These are phyloP conservation scores for Thielaviopsis musarum DNA, from an alignment of 2,329 filamentous ascomycete genomes.

Conservation along the genomic window DNA sequence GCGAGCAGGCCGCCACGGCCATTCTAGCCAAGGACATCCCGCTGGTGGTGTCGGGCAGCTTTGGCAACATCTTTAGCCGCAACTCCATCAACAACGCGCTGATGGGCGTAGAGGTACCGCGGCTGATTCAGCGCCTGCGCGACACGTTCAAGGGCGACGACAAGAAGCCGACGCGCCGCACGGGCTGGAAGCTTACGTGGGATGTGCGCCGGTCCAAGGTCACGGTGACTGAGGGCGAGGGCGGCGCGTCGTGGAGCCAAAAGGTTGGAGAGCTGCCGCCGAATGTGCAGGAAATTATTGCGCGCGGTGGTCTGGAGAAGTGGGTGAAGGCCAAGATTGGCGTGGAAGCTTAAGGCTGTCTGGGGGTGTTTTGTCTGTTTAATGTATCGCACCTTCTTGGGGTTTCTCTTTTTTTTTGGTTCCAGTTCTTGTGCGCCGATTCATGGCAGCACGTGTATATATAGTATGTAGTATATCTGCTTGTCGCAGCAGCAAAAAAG, in stretches of 20 bases:
- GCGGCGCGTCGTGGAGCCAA: slow-evolving; percentile 54
- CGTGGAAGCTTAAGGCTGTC: not conserved
- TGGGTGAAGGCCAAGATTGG: slow-evolving; percentile 62
- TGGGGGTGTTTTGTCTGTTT: not conserved
- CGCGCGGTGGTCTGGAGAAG: slow-evolving; percentile 58
- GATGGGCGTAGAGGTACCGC: slow-evolving; percentile 53
- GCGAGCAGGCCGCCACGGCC: slow-evolving; percentile 80
- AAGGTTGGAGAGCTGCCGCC: slow-evolving; percentile 70
- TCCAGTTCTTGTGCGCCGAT: not conserved
- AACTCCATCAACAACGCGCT: slow-evolving; percentile 71
- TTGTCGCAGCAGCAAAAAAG: not conserved
- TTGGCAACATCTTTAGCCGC: slow-evolving; percentile 67
- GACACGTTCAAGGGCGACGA: slow-evolving; percentile 21
- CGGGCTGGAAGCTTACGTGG: slow-evolving; percentile 72
- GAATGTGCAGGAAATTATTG: slow-evolving; percentile 77
- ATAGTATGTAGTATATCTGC: not conserved
- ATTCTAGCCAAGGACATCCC: slow-evolving; percentile 68
- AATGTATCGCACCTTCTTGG: not conserved
- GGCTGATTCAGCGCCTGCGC: slow-evolving; percentile 47
- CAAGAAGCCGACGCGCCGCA: slow-evolving; percentile 50
- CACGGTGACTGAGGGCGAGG: slow-evolving; percentile 50
- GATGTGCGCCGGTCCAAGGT: slow-evolving; percentile 59
- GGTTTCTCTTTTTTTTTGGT: not conserved
- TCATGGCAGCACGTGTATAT: not conserved
- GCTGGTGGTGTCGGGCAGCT: slow-evolving; percentile 64